Base-by-base conservation (phyloP, 2,329 filamentous ascomycete species). In the Penicillium frequentans region DNA sequence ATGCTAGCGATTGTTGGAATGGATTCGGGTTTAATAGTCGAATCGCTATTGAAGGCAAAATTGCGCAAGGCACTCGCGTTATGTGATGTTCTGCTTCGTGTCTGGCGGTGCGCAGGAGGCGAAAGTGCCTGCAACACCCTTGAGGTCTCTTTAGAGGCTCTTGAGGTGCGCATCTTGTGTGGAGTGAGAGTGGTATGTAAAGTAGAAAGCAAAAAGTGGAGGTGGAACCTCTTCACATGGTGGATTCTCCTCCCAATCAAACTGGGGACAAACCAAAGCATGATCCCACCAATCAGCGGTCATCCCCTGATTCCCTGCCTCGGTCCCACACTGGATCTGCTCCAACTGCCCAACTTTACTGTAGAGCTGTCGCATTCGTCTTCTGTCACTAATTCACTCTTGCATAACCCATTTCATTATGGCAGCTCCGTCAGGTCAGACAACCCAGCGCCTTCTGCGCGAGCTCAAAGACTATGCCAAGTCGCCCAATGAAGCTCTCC, bases 401-500 rank as follows among this genome's bases (percentile, higher is more conserved):
- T 26, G 26, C 26, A 26, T 26, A 5, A 26, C 26, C 26, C 26
- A 26, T 26, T 56, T 54, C 46, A 54, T 53, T 19, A 70, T 70
- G 66, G 62, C 70, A 24, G 61, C 65, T 49, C 54, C 70, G 26
- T 67, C 75, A 43, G 44, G 53, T 39, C 53, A 58, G 26, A 77
- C 82, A 16, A 79, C 80, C n/a, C 86, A 86, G 69, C 82, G 85
- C 27, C 79, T 88, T 56, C 77, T 86, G 67, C 82, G 82, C 64
- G 85, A 88, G 72, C 76, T 87, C n/a, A 80, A 83, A 66, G 78
- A 81, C 37, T 85, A 86, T 70, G 74, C 80, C 39, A 77, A 75
- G 55, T 77, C 81, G 23, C 84, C 84, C 3, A 85, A 84, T 56
- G 79, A 85, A 43, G 80, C 79, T 19, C 77, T 86, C 19, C 70